Percentiles rank a stretch among this genome's conserved stretches.
These are phyloP conservation scores for Erythrophleum ivorense DNA, from an alignment of 331 rosid genomes.

Conservation along the genomic window DNA sequence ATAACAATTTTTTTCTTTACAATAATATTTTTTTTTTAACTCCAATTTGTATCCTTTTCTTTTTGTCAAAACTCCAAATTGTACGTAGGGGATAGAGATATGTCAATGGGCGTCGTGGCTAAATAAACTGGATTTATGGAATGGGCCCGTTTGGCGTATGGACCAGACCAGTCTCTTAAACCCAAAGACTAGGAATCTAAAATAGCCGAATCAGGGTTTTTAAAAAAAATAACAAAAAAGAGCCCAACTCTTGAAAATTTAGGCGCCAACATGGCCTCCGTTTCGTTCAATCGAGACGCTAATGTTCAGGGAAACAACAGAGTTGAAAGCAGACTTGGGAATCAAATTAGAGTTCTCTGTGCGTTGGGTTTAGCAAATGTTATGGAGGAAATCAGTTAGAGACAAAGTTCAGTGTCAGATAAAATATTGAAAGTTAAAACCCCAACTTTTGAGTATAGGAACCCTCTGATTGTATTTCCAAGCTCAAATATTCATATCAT, in stretches of 20 bases:
- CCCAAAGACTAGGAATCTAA: not conserved
- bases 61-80: no score
- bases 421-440: not conserved
- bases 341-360: not conserved
- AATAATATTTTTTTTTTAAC: no score
- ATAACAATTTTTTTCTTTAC: no score
- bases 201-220: not conserved
- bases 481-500: not conserved
- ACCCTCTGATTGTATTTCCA: not conserved
- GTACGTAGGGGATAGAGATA: no score
- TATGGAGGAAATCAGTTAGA: not conserved
- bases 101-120: not conserved
- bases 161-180: not conserved
- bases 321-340: not conserved
- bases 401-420: not conserved
- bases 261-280: not conserved
- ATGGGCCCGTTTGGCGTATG: not conserved
- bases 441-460: not conserved
- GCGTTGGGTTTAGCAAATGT: not conserved
- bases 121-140: not conserved
- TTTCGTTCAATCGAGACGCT: not conserved
- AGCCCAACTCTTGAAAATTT: not conserved
- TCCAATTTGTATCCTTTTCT: no score
- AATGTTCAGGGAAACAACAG: not conserved
- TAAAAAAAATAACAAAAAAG: not conserved